A percentile compares a stretch with the other conserved stretches of the same genome.
Evolutionary conservation across 2,329 filamentous ascomycete genomes (phyloP).

Genomic region (Chrysoporthe cubensis): DNA sequence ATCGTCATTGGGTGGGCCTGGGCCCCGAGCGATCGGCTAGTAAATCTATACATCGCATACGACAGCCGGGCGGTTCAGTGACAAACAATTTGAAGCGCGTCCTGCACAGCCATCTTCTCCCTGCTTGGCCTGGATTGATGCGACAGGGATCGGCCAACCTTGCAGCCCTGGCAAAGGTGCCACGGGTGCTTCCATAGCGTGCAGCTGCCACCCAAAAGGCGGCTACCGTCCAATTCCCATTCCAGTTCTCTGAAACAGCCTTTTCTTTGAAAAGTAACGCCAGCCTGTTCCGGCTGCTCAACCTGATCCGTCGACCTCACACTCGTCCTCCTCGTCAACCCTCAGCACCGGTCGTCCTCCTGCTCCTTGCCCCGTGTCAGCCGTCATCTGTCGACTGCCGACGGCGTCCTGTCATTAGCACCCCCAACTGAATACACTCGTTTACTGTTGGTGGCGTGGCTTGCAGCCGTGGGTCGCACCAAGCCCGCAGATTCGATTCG

Average conservation of each 20-base stretch:
- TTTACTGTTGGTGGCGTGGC: slow-evolving; percentile 1
- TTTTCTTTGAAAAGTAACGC: slow-evolving; percentile 1
- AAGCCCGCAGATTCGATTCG: background rate
- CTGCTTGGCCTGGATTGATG: background rate
- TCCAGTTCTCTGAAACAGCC: slow-evolving; percentile 7
- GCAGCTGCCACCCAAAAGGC: background rate
- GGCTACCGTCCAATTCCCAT: slow-evolving; percentile 6
- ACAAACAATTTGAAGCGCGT: background rate
- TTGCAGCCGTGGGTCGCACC: slow-evolving; percentile 1
- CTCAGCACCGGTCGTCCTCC: background rate
- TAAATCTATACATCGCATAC: background rate
- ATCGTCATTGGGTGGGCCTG: background rate
- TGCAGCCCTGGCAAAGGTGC: background rate
- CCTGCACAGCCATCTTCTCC: slow-evolving; percentile 12
- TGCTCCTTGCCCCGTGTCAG: background rate
- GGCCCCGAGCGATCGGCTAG: background rate
- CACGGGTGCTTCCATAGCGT: background rate
- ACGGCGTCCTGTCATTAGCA: slow-evolving; percentile 8
- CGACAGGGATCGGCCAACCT: slow-evolving; percentile 9
- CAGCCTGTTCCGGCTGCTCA: background rate
- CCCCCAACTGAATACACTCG: background rate
- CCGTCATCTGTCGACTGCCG: background rate
- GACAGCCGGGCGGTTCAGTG: background rate
- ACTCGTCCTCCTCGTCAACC: background rate
- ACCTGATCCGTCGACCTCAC: background rate